Conservation (phyloP, 2,329 filamentous ascomycete genomes). For the Botryosphaeria agaves region DNA sequence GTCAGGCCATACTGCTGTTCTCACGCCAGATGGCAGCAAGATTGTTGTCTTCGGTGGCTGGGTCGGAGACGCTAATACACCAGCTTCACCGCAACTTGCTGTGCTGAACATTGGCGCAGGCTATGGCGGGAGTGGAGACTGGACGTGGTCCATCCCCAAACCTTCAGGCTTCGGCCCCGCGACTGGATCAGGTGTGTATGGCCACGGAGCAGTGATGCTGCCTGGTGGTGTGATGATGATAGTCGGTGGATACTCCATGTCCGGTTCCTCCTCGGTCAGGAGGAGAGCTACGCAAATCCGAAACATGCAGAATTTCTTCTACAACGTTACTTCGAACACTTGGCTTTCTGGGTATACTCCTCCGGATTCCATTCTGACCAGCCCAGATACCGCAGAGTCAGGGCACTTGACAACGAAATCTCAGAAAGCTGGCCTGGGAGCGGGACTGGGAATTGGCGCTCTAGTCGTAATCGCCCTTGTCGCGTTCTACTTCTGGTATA, state of each 20-base stretch:
- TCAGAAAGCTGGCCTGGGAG: conserved; percentile 27
- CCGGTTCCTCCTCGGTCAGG: conserved; percentile 14
- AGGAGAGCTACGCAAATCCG: conserved; percentile 18
- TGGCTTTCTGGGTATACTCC: conserved; percentile 42
- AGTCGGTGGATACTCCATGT: conserved; percentile 38
- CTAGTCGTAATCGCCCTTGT: conserved; percentile 22
- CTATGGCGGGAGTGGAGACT: conserved; percentile 44
- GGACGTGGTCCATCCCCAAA: conserved; percentile 51
- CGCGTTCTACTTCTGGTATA: conserved; percentile 30
- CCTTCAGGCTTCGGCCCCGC: conserved; percentile 25
- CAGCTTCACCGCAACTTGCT: conserved; percentile 68
- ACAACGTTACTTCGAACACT: conserved; percentile 41
- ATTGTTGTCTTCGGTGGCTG: conserved; percentile 77
- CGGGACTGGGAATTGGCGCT: conserved; percentile 26
- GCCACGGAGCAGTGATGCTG: conserved; percentile 44
- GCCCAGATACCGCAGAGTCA: conserved; percentile 5
- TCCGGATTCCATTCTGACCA: conserved; percentile 4
- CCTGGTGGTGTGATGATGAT: conserved; percentile 45
- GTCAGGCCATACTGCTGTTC: conserved; percentile 74
- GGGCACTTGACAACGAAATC: conserved; percentile 23
- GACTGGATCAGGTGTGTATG: conserved; percentile 35
- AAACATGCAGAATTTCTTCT: conserved; percentile 35
- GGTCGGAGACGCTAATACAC: conserved; percentile 63
- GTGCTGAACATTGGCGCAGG: conserved; percentile 58
- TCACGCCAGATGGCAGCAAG: conserved; percentile 61